Conservation (phyloP, 345 rosid genomes). For the Draba incana region DNA sequence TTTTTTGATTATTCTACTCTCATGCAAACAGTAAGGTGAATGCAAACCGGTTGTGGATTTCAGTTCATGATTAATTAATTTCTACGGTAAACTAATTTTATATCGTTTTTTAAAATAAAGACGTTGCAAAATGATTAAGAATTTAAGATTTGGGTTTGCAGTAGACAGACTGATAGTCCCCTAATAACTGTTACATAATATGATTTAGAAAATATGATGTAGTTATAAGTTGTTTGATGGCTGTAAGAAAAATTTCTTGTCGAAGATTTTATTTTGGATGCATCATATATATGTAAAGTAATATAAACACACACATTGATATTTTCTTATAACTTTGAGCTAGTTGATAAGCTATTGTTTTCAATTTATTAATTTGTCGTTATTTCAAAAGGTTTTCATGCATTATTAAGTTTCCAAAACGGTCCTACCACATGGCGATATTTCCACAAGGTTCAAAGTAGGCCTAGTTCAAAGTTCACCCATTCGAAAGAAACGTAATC, state of each 20-base stretch:
- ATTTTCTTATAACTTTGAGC: constrained; percentile 6
- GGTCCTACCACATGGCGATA: constrained; percentile 39
- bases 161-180: constrained; percentile 3
- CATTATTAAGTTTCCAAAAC: constrained; percentile 31
- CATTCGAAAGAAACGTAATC: constrained; percentile 26
- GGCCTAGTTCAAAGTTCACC: no score
- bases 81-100: not conserved
- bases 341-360: not conserved
- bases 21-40: not conserved
- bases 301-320: constrained; percentile 22
- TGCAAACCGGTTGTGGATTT: not conserved
- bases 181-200: no score
- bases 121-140: constrained; percentile 2
- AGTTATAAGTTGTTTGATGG: constrained; percentile 30
- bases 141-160: not conserved
- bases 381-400: constrained; percentile 12
- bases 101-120: no score
- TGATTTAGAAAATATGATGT: constrained; percentile 28
- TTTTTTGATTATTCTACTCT: no score
- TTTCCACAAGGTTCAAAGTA: constrained; percentile 25
- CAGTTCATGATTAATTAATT: not conserved
- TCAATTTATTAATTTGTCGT: constrained; percentile 18
- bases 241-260: constrained; percentile 7
- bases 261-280: constrained; percentile 18
- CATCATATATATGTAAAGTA: constrained; percentile 14